Conservation (phyloP, 2,329 filamentous ascomycete species). For the Celoporthe dispersa region DNA sequence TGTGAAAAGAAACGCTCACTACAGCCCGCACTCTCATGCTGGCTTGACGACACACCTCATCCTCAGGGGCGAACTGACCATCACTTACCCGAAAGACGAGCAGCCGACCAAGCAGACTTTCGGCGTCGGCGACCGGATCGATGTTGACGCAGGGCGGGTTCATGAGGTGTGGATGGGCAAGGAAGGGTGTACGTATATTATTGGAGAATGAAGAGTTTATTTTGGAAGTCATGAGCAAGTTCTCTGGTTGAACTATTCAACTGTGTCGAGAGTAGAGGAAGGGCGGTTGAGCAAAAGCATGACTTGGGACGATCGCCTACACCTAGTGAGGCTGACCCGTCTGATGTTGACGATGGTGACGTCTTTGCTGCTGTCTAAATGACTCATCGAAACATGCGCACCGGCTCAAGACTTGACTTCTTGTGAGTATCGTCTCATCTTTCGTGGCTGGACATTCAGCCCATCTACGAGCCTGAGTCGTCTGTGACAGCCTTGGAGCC, state of each 20-base stretch:
- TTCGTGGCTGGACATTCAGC: neutral
- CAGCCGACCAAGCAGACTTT: constrained; percentile 61
- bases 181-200: constrained; percentile 70
- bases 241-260: neutral
- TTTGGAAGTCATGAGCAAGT: neutral
- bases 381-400: neutral
- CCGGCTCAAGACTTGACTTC: neutral
- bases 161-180: constrained; percentile 74
- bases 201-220: constrained; percentile 53
- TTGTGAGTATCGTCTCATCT: neutral
- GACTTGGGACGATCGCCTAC: neutral
- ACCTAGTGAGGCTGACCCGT: neutral
- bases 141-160: constrained; percentile 65
- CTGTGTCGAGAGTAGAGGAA: neutral
- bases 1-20: constrained; percentile 63
- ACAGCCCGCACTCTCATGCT: constrained; percentile 68
- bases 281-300: neutral
- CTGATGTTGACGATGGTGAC: neutral
- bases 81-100: constrained; percentile 67
- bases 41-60: constrained; percentile 73
- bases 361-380: neutral
- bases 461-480: neutral
- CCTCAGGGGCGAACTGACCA: constrained; percentile 65
- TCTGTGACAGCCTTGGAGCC: neutral
- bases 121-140: constrained; percentile 63